A percentile compares a stretch with the other conserved stretches of the same genome.
phyloP scores from a whole-genome alignment of 495 filamentous ascomycete genomes.

The Penicillium longicatenatum region DNA sequence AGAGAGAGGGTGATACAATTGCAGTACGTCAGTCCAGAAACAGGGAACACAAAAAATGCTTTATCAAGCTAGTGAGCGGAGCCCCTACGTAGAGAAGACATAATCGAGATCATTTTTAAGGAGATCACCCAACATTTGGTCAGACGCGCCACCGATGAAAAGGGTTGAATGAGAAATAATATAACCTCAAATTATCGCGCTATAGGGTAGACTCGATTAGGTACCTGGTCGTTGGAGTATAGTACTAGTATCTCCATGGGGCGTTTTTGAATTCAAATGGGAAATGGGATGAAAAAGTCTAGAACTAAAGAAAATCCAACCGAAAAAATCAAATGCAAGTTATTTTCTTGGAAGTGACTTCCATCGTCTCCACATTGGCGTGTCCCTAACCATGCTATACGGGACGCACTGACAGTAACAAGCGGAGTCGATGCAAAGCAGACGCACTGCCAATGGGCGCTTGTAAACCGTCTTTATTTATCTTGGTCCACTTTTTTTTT shows the following conservation, averaged over 20 bases:
- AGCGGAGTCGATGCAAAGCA: conserved; percentile 28
- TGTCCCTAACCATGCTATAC: conserved; percentile 22
- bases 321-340: background rate
- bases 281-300: background rate
- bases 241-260: background rate
- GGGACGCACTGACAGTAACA: conserved; percentile 28
- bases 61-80: conserved; percentile 6
- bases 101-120: conserved; percentile 14
- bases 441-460: conserved; percentile 24
- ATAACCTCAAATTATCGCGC: too few species aligned
- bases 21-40: conserved; percentile 20
- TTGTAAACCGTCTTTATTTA: conserved; percentile 27
- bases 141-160: conserved; percentile 10
- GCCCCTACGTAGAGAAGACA: conserved; percentile 2
- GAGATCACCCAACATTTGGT: conserved; percentile 21
- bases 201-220: too few species aligned
- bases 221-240: background rate
- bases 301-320: background rate
- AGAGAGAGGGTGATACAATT: conserved; percentile 6
- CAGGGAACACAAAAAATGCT: conserved; percentile 19
- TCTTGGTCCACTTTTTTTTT: conserved; percentile 26
- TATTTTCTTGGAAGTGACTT: conserved; percentile 2
- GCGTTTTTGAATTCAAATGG: background rate
- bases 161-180: too few species aligned
- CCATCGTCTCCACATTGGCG: conserved; percentile 18